These are phyloP conservation scores for Mycena capillaripes DNA, from an alignment of 768 basidiomycete species.

Conservation along the genomic window DNA sequence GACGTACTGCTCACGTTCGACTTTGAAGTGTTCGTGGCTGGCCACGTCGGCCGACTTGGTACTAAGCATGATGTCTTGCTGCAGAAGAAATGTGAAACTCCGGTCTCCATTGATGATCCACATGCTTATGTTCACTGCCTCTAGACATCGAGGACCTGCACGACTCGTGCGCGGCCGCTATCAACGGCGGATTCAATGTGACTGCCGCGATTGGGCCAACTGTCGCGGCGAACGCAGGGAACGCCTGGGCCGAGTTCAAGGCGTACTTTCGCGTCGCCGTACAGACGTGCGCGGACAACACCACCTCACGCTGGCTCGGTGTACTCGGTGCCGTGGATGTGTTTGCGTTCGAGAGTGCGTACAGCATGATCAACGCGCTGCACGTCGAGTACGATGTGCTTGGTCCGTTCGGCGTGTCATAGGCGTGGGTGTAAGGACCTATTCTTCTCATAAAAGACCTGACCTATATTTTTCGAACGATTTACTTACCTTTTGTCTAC, in stretches of 20 bases:
- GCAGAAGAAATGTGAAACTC: conserved; percentile 15
- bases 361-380: conserved; percentile 6
- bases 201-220: too few relatives aligned
- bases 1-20: too few relatives aligned
- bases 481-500: not conserved
- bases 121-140: not conserved
- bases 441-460: too few relatives aligned
- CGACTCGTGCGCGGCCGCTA: conserved; percentile 4
- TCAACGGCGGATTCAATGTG: too few relatives aligned
- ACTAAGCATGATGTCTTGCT: conserved; percentile 13
- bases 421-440: too few relatives aligned
- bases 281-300: too few relatives aligned
- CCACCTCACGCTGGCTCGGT: too few relatives aligned
- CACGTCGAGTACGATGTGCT: conserved; percentile 11
- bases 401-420: not conserved
- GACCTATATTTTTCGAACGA: too few relatives aligned
- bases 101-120: not conserved
- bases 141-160: conserved; percentile 8
- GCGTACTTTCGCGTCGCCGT: too few relatives aligned
- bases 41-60: conserved; percentile 8
- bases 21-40: conserved; percentile 4
- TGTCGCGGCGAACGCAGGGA: too few relatives aligned
- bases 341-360: conserved; percentile 13
- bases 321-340: conserved; percentile 3
- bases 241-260: too few relatives aligned